Conservation (phyloP, 345 rosid species). For the Gossypium rotundifolium region DNA sequence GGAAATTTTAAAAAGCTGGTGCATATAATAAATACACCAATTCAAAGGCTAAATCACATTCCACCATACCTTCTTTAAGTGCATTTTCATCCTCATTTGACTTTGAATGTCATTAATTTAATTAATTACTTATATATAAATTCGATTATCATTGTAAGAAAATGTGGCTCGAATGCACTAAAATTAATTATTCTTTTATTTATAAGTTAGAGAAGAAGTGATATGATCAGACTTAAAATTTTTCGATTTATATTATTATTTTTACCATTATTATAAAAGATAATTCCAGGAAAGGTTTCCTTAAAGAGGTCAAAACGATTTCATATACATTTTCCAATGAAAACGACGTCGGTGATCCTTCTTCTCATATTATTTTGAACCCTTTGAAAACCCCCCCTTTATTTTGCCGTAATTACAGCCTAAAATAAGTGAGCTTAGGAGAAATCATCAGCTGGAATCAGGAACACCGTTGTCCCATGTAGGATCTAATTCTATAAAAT, state of each 20-base stretch:
- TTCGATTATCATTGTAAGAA: rapidly evolving
- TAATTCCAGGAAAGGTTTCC: neutral
- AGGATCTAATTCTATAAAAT: neutral
- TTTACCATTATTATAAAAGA: neutral
- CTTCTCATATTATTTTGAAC: neutral
- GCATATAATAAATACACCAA: neutral
- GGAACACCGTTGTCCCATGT: neutral
- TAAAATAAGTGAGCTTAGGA: neutral
- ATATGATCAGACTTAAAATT: too few relatives aligned
- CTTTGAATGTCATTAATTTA: neutral
- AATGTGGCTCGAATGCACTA: rapidly evolving
- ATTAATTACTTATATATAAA: neutral
- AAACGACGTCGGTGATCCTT: neutral
- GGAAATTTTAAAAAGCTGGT: neutral
- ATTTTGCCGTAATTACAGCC: neutral
- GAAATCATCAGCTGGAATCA: neutral
- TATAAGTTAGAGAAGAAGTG: too few relatives aligned
- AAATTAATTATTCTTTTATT: rapidly evolving
- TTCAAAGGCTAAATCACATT: constrained; percentile 4
- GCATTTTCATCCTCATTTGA: constrained; percentile 13
- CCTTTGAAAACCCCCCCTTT: too few relatives aligned
- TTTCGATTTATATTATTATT: too few relatives aligned
- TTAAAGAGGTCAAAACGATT: neutral
- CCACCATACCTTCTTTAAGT: neutral
- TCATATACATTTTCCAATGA: neutral